phyloP scores from a whole-genome alignment of 768 basidiomycete species.

The Suillus luteus region DNA sequence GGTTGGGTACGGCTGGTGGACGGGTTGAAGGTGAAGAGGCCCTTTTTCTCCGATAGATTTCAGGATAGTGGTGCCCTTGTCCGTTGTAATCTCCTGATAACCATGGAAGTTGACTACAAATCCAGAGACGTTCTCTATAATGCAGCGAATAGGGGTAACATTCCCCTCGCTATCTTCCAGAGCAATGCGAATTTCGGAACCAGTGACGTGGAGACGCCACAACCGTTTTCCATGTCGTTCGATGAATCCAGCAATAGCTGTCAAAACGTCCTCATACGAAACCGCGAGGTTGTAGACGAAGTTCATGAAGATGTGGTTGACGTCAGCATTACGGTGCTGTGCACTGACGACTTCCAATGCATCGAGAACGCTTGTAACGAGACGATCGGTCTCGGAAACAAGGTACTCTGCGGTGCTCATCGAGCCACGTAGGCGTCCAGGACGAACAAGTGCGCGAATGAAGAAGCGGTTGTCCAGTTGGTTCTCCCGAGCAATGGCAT shows the following conservation, averaged over 20 bases:
- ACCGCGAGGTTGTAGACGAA: slow-evolving; percentile 97
- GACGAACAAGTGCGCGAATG: slow-evolving; percentile 93
- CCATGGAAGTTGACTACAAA: slow-evolving; percentile 98
- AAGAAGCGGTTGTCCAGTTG: slow-evolving; percentile 99
- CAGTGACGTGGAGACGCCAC: slow-evolving; percentile 97
- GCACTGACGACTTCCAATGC: slow-evolving; percentile 93
- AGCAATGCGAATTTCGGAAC: slow-evolving; percentile 93
- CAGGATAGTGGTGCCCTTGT: slow-evolving; percentile 92
- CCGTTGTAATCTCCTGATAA: slow-evolving; percentile 97
- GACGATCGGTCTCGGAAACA: slow-evolving; percentile 96
- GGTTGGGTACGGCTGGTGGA: slow-evolving; percentile 90
- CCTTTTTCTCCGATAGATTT: slow-evolving; percentile 99
- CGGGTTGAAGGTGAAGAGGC: slow-evolving; percentile 93
- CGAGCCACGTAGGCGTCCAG: slow-evolving; percentile 87
- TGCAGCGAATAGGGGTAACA: slow-evolving; percentile 92
- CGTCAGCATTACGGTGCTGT: slow-evolving; percentile 89
- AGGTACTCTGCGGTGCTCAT: slow-evolving; percentile 98
- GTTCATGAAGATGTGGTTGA: slow-evolving; percentile 99
- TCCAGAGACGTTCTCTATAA: slow-evolving; percentile 98
- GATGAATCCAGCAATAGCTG: slow-evolving; percentile 98
- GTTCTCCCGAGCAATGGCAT: slow-evolving; percentile 93
- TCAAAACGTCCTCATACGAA: slow-evolving; percentile 94
- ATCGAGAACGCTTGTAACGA: slow-evolving; percentile 92
- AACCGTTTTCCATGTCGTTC: slow-evolving; percentile 97
- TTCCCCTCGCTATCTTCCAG: slow-evolving; percentile 96